phyloP scores from a whole-genome alignment of 2,329 filamentous ascomycete species.

The Scorias spongiosa region DNA sequence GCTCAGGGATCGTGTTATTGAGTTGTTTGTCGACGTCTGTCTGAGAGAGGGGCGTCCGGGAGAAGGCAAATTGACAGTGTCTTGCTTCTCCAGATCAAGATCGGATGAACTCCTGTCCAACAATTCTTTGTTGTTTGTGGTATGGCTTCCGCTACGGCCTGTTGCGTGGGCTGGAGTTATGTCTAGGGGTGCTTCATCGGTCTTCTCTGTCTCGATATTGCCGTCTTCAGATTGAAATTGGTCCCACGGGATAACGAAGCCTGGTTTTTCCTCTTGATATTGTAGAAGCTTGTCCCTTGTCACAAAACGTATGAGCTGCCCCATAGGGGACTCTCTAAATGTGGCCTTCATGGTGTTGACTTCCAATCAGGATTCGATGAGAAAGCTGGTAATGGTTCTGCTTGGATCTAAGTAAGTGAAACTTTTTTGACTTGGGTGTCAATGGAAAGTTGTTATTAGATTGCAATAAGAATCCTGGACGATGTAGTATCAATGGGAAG shows the following conservation, averaged over 20 bases:
- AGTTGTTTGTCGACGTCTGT: background rate
- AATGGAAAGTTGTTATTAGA: background rate
- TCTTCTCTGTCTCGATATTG: background rate
- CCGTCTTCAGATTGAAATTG: background rate
- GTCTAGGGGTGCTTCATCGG: background rate
- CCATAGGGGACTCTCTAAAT: constrained; percentile 42
- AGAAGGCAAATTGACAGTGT: background rate
- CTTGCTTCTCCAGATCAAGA: background rate
- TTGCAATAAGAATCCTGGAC: background rate
- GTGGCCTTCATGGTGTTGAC: background rate
- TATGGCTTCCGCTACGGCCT: background rate
- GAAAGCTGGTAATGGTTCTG: background rate
- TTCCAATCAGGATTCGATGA: background rate
- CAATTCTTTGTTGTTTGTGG: background rate
- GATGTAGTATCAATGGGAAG: background rate
- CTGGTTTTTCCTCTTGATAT: constrained; percentile 45
- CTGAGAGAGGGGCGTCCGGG: background rate
- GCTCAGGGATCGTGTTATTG: background rate
- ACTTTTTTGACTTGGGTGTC: background rate
- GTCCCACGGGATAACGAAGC: constrained; percentile 34
- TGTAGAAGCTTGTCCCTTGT: constrained; percentile 38
- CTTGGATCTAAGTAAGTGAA: background rate
- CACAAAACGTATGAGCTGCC: constrained; percentile 41
- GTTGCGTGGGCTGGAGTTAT: background rate
- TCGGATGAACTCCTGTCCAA: background rate